phyloP scores from a whole-genome alignment of 495 filamentous ascomycete species.

The Stereocaulon alpinum region DNA sequence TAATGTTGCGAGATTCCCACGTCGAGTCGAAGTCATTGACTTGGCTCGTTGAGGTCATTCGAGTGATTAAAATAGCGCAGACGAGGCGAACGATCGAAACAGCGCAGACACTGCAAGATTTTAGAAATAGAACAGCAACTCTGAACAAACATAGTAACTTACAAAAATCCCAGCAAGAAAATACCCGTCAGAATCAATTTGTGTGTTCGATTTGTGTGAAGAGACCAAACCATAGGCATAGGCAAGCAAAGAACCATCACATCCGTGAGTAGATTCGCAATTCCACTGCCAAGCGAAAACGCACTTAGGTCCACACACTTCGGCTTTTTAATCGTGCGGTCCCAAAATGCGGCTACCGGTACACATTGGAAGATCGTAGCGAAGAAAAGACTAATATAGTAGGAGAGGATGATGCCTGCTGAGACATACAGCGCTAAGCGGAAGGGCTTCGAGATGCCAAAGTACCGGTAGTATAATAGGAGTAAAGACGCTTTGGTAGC shows the following conservation, averaged over 20 bases:
- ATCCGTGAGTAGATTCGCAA: constrained; percentile 28
- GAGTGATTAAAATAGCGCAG: constrained; percentile 22
- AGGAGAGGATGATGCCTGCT: constrained; percentile 1
- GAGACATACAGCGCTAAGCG: constrained; percentile 7
- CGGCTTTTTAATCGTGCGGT: constrained; percentile 1
- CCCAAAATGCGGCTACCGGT: constrained; percentile 18
- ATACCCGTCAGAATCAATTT: constrained; percentile 27
- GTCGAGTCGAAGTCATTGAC: constrained; percentile 20
- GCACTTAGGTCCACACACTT: constrained; percentile 9
- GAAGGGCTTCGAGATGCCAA: constrained; percentile 3
- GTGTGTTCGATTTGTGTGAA: constrained; percentile 27
- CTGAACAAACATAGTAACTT: constrained; percentile 7
- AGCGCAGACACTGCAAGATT: constrained; percentile 22
- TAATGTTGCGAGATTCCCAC: constrained; percentile 26
- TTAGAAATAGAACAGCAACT: not conserved
- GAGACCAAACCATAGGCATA: constrained; percentile 28
- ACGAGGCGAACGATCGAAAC: constrained; percentile 22
- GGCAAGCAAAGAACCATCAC: constrained; percentile 30
- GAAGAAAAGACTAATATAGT: constrained; percentile 14
- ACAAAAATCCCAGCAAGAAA: constrained; percentile 31
- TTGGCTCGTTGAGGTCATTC: constrained; percentile 12
- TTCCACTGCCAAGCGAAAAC: constrained; percentile 15
- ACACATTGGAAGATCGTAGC: constrained; percentile 17
- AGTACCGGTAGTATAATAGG: constrained; percentile 14
- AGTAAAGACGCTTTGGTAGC: constrained; percentile 11